Evolutionary conservation across 495 filamentous ascomycete species (phyloP), one percentile per base, ranked within the genome.

Genomic region (Eremomyces bilateralis): DNA sequence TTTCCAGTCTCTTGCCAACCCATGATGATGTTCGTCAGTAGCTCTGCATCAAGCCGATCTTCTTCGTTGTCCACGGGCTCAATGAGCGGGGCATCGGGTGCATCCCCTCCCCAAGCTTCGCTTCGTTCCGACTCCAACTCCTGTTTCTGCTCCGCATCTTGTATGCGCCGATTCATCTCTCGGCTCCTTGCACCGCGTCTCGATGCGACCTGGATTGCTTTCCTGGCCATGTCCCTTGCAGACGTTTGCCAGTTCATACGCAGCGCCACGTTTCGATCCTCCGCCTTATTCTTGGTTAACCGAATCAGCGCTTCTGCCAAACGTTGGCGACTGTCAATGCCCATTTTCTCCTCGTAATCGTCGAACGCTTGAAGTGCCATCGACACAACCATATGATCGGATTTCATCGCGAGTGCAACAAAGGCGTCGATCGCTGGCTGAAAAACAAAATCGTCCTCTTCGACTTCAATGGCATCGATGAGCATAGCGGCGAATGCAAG

Each of bases 1-100:
- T 66, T 62, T 1, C 70, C 65, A 34, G 65, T 75, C 28, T 63
- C 63, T 34, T 72, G 67, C 82, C 82, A 92, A 3, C 76, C 76
- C 3, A 62, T 54, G 1, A 90, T 61, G 24, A 90, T 79, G 31
- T 64, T 63, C 12, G 63, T 62, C 0, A 76, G 55, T 8, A 33
- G 24, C 29, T 48, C 44, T 6, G 29, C 16, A 17, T 49, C 46
- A 8, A 15, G 39, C 22, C 19, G 70, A 52, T 2, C 62, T 18
- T 21, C 28, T 15, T 33, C 39, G 28, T 24, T 22, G 6, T 27
- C 24, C 6, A 8, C 24, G 13, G 6, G 24, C 13, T 13, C 24
- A 27, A 27, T 13, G 8, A 6, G 8, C 24, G 8, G 13, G 13
- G 8, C 6, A 27, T 27, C 24, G 6, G 24, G 8, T 8, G 8